Evolutionary conservation across 2,329 filamentous ascomycete genomes (phyloP), one percentile per base, ranked within the genome.

Genomic region (Fusarium piperis): DNA sequence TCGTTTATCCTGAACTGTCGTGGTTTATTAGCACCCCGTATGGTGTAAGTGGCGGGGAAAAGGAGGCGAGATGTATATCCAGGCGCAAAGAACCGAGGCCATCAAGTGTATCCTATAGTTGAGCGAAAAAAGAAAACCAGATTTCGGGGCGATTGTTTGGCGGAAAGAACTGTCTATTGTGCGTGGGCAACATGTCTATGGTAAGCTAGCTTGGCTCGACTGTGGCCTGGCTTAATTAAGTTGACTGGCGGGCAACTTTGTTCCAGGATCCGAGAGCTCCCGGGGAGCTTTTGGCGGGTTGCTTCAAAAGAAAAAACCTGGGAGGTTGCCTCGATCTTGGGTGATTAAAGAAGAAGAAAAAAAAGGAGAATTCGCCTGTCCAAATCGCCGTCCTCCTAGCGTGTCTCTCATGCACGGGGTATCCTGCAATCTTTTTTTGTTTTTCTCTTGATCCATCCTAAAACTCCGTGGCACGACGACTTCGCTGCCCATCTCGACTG

Each of bases 131-230:
- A 30, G 23, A 39, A 52, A 41, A 26, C 38, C 33, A 44, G 35
- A 32, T 32, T 15, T 64, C 48, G 48, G 46, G n/a, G 55, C 9
- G 61, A 39, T 26, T 15, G 20, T 38, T 65, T 73, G 67, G 72
- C 72, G 74, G 67, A 74, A 75, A 76, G 73, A 73, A 59, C 69
- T 67, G 67, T 78, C 68, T 76, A 74, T 79, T 76, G 71, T 79
- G 77, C 78, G 77, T 78, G 77, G 72, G 78, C 78, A 77, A 73
- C 65, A 70, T 75, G 48, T 77, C 76, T 78, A 76, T 76, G 65
- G 62, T 70, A 70, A 72, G 74, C 71, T 75, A 69, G 74, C 71
- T 67, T 67, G 69, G 65, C 68, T 72, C 70, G 59, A 64, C 65
- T 56, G 53, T 55, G 72, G 70, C 66, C 59, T 68, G 60, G 59